Evolutionary conservation across 2,329 filamentous ascomycete genomes (phyloP), one percentile per base, ranked within the genome.

Genomic region (Pyrenochaeta sp.): DNA sequence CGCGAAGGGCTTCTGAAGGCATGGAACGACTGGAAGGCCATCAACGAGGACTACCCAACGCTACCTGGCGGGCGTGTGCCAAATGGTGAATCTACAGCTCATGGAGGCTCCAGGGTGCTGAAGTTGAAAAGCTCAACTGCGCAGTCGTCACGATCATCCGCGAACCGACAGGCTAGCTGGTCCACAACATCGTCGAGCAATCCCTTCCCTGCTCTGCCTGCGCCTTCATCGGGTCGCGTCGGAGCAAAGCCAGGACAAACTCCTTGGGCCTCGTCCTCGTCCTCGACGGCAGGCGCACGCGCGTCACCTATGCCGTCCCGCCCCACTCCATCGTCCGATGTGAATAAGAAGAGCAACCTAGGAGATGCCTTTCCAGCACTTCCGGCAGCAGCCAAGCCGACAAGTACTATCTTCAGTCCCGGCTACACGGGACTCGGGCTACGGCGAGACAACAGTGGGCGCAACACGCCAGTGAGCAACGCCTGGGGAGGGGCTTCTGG

Each of bases 21-120:
- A 1, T 97, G 94, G 92, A 91, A 92, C 64, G 91, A 97, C 76
- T 97, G 94, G 91, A 91, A 91, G 41, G 92, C 92, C 32, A 95
- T 96, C 77, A 96, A 96, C 63, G 93, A 97, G 75, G 93, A 97
- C 73, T 98, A 97, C 64, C 94, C 94, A 0, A 91, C 90, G 1
- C 81, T 98, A 0, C 93, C 94, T 1, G 89, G 90, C 0, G 76
- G 76, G 14, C 75, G 63, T 18, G 72, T 73, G 65, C 72, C 73
- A 31, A 76, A 74, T 51, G 77, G 69, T 14, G 69, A 63, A 1
- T 56, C 66, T 36, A 50, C 53, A 86, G 89, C 54, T 70, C 81
- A 61, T 46, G 81, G 82, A 31, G 87, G 87, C 75, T 60, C 79
- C 72, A 37, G 90, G 82, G 79, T 94, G 58, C 72, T 92, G 72